These are phyloP conservation scores for Schwanniomyces vanrijiae DNA, from an alignment of 805 yeast genomes.

Conservation along the genomic window DNA sequence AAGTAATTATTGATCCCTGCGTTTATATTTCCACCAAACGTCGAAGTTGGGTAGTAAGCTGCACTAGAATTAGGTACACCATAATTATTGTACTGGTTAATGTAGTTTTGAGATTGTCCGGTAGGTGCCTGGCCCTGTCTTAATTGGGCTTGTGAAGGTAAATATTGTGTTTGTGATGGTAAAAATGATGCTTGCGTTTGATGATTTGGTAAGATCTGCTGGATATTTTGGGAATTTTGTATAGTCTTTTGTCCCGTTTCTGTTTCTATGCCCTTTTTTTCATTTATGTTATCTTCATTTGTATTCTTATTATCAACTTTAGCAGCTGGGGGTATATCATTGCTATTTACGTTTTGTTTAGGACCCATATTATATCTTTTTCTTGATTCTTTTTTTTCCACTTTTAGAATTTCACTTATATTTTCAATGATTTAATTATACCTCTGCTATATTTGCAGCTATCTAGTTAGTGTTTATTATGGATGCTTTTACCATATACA, in stretches of 20 bases:
- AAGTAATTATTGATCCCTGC: slow-evolving; percentile 4
- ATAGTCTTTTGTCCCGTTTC: background rate
- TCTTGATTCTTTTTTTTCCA: background rate
- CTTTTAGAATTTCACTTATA: background rate
- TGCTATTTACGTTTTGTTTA: background rate
- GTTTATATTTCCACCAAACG: background rate
- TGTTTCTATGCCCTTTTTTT: background rate
- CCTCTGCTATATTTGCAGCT: background rate
- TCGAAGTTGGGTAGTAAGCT: background rate
- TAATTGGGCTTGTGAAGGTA: background rate
- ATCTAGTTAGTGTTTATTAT: background rate
- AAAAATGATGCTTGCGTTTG: background rate
- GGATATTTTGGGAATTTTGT: background rate
- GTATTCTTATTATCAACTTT: background rate
- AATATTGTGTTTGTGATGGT: background rate
- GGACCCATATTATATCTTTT: background rate
- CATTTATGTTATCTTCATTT: background rate
- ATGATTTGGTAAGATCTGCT: background rate
- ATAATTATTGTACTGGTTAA: background rate
- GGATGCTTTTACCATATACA: background rate
- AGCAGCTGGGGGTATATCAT: background rate
- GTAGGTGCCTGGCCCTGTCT: background rate
- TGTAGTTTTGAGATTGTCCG: background rate
- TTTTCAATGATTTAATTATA: background rate
- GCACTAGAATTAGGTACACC: background rate